Evolutionary conservation across 1,284 basidiomycete species (phyloP).

Genomic region (Abortiporus biennis): DNA sequence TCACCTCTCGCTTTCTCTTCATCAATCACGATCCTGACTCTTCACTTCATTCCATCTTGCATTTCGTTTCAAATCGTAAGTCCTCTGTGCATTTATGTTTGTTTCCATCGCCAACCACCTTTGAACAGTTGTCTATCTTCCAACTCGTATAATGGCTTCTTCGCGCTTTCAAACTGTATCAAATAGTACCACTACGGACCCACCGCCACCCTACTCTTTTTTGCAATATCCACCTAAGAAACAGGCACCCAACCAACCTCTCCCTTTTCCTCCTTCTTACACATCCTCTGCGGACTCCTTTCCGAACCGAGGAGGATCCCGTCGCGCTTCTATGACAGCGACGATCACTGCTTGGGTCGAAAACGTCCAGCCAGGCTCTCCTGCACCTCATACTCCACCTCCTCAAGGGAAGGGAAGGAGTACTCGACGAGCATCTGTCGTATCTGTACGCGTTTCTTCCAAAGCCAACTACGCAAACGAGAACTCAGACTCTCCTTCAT

Average conservation of each 20-base stretch:
- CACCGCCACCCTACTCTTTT: slow-evolving; percentile 6
- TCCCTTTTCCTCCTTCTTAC: slow-evolving; percentile 1
- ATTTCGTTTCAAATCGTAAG: no score
- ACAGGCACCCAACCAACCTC: slow-evolving; percentile 2
- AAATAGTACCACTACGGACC: background rate
- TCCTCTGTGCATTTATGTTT: background rate
- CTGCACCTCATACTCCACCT: slow-evolving; percentile 30
- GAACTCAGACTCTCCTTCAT: slow-evolving; percentile 24
- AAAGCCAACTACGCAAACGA: background rate
- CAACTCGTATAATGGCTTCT: no score
- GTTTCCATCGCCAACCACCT: background rate
- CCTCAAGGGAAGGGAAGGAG: no score
- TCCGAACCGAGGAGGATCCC: slow-evolving; percentile 12
- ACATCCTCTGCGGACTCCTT: background rate
- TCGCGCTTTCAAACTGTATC: slow-evolving; percentile 3
- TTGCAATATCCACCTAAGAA: slow-evolving; percentile 6
- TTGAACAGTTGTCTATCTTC: no score
- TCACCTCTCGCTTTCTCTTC: no score
- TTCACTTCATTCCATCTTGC: no score
- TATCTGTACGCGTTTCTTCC: slow-evolving; percentile 10
- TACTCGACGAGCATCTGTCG: slow-evolving; percentile 24
- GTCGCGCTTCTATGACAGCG: slow-evolving; percentile 32
- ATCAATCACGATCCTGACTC: no score
- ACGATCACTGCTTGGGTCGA: slow-evolving; percentile 48
- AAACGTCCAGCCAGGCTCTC: slow-evolving; percentile 58